Percentiles rank a stretch among this genome's conserved stretches.
Evolutionary conservation across 805 yeast genomes (phyloP).

Genomic region (Yamadazyma philogaea): DNA sequence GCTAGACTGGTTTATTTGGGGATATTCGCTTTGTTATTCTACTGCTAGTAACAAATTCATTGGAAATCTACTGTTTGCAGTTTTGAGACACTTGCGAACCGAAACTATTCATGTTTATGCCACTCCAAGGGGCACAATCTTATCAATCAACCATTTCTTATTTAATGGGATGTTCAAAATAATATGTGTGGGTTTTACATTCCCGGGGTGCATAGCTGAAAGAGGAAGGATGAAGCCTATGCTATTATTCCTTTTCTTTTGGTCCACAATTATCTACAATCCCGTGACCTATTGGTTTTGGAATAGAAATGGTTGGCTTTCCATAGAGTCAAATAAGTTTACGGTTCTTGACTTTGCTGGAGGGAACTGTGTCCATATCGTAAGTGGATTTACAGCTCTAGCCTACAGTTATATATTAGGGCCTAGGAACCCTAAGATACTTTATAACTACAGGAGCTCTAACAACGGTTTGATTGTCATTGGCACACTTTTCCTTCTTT

Average conservation of each 20-base stretch:
- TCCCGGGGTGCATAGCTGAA: slow-evolving; percentile 45
- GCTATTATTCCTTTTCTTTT: slow-evolving; percentile 35
- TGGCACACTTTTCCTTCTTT: slow-evolving; percentile 30
- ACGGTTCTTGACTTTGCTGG: slow-evolving; percentile 47
- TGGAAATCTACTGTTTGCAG: slow-evolving; percentile 31
- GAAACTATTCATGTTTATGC: slow-evolving; percentile 19
- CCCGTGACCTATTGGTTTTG: slow-evolving; percentile 47
- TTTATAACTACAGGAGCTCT: slow-evolving; percentile 35
- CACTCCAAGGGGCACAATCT: slow-evolving; percentile 39
- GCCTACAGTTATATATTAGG: slow-evolving; percentile 44
- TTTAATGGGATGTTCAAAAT: slow-evolving; percentile 40
- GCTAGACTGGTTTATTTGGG: slow-evolving; percentile 45
- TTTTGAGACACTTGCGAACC: slow-evolving; percentile 25
- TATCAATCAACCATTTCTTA: slow-evolving; percentile 34
- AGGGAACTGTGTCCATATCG: slow-evolving; percentile 43
- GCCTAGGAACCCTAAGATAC: slow-evolving; percentile 38
- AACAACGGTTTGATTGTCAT: slow-evolving; percentile 32
- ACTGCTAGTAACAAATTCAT: slow-evolving; percentile 32
- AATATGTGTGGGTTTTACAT: slow-evolving; percentile 38
- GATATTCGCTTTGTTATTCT: slow-evolving; percentile 41
- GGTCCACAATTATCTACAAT: slow-evolving; percentile 41
- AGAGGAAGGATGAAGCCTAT: slow-evolving; percentile 42
- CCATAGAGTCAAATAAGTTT: slow-evolving; percentile 26
- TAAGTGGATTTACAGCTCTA: slow-evolving; percentile 44
- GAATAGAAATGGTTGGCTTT: slow-evolving; percentile 44